Percentiles rank a stretch among this genome's conserved stretches.
phyloP scores from a whole-genome alignment of 345 rosid genomes.

The Populus alba region DNA sequence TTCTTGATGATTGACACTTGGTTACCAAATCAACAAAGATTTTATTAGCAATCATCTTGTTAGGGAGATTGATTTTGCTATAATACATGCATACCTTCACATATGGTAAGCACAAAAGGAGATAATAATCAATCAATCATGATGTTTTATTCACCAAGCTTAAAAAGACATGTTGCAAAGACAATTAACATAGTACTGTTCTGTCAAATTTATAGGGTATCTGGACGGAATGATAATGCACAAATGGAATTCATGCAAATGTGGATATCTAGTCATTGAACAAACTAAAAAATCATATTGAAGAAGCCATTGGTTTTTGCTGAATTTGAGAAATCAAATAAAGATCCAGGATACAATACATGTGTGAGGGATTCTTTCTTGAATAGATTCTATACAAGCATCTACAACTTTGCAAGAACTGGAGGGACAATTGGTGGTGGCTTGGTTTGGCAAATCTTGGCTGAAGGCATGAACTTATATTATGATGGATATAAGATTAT shows the following conservation, averaged over 20 bases:
- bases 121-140: background rate
- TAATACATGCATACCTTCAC: constrained; percentile 49
- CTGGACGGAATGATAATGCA: constrained; percentile 14
- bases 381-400: constrained; percentile 21
- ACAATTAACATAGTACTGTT: background rate
- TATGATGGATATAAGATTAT: constrained; percentile 44
- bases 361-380: constrained; percentile 28
- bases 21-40: constrained; percentile 41
- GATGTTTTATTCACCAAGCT: background rate
- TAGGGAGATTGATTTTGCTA: constrained; percentile 39
- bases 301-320: constrained; percentile 44
- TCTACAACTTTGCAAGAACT: constrained; percentile 25
- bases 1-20: background rate
- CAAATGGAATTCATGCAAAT: constrained; percentile 33
- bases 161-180: background rate
- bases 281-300: constrained; percentile 27
- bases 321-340: constrained; percentile 45
- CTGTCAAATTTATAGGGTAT: constrained; percentile 22
- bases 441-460: constrained; percentile 49
- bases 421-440: constrained; percentile 42
- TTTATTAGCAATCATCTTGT: constrained; percentile 35
- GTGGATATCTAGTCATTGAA: constrained; percentile 39
- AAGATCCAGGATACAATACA: constrained; percentile 26
- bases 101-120: constrained; percentile 23
- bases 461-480: constrained; percentile 34